Evolutionary conservation across 2,329 filamentous ascomycete species (phyloP), one percentile per base, ranked within the genome.

Genomic region (Colletotrichum spinosum): DNA sequence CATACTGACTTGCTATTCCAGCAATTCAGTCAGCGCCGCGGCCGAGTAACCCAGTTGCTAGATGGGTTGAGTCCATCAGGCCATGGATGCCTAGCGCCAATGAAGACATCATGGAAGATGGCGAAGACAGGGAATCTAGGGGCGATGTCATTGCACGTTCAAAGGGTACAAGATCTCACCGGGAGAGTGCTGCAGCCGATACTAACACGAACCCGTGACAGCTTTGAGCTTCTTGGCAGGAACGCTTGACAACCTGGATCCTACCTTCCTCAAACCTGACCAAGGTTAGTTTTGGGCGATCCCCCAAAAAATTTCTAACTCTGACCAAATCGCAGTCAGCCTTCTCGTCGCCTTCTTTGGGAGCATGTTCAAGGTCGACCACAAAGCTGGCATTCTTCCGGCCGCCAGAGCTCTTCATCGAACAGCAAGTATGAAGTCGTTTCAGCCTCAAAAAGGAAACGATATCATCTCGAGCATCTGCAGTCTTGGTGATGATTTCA

Each of bases 281-380:
- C 86, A 88, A 74, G 76, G 83, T 84, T 74, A 64, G 63, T 60
- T 58, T n/a, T 8, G n/a, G 10, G 7, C 11, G 34, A 33, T 35
- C 1, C 44, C 78, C 76, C 83, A 25, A 79, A 80, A 53, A 71
- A 83, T 0, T 71, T 84, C 8, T 85, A 35, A 76, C 77, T 55
- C 8, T 54, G 10, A 48, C n/a, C 3, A 38, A 33, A 2, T 35
- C 15, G 8, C 53, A 80, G 78, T 85, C 38, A 81, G 82, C 54
- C 72, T 85, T 0, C 72, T 86, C 8, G 77, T 86, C 34, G 77
- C 78, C 41, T 88, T 88, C 75, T 88, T 88, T 61, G 82, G 83
- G 12, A 82, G 84, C 63, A 85, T 88, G 79, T 88, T 88, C 68
- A 83, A 83, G 2, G 82, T 85, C 57, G 86, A 88, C 68, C 85